Evolutionary conservation across 352 stramenopile species (phyloP).

Genomic region (Blastocystis sp.): DNA sequence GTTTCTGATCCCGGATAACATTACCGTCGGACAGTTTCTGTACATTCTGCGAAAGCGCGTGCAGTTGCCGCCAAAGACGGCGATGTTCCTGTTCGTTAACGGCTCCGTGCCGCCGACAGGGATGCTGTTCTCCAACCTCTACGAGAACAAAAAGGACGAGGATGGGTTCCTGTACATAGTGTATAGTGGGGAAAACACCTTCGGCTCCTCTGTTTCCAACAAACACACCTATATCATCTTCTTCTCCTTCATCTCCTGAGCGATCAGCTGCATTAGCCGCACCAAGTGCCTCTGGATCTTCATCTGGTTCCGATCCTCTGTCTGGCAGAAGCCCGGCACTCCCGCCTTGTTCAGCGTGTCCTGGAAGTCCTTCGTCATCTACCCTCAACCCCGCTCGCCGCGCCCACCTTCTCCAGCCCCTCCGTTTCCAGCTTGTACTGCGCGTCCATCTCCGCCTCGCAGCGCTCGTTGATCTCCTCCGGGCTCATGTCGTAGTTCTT

Average conservation of each 20-base stretch:
- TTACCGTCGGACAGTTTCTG: conserved; percentile 96
- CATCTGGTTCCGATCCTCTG: conserved; percentile 25
- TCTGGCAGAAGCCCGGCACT: conserved; percentile 23
- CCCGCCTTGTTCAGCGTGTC: conserved; percentile 39
- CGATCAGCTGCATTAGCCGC: conserved; percentile 28
- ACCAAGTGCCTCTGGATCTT: conserved; percentile 49
- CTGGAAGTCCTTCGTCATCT: conserved; percentile 55
- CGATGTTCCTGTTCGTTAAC: conserved; percentile 98
- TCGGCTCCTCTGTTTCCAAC: conserved; percentile 77
- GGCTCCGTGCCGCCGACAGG: conserved; percentile 92
- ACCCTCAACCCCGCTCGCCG: not conserved
- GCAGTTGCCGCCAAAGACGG: conserved; percentile 92
- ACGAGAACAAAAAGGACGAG: conserved; percentile 97
- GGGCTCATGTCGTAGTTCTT: conserved; percentile 11
- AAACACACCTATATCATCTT: not conserved
- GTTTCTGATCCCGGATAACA: conserved; percentile 90
- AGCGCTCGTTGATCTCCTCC: conserved; percentile 12
- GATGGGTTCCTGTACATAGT: conserved; percentile 98
- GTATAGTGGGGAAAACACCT: conserved; percentile 98
- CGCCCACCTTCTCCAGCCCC: conserved; percentile 19
- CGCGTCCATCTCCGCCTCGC: conserved; percentile 13
- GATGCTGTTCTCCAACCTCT: conserved; percentile 97
- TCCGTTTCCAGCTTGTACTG: conserved; percentile 6
- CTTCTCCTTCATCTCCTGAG: conserved; percentile 26
- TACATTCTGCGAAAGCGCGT: conserved; percentile 99